These are phyloP conservation scores for Pseudoscleropodium purum DNA, from an alignment of 225 moss, liverwort and hornwort genomes.

Conservation along the genomic window DNA sequence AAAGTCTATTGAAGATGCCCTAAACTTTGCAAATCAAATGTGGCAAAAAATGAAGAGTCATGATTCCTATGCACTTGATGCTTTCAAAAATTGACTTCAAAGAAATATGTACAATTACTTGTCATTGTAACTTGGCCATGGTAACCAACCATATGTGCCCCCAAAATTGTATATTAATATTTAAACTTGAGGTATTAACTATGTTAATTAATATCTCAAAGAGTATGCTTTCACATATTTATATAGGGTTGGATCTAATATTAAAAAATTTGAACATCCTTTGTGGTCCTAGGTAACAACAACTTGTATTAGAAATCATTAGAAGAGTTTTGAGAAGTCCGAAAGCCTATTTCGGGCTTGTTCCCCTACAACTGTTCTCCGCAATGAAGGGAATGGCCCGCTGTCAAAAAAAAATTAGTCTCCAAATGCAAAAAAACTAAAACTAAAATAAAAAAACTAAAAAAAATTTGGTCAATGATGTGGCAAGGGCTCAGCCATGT, in stretches of 20 bases:
- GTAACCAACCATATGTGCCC: background rate
- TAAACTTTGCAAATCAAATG: background rate
- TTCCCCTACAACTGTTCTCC: too few relatives aligned
- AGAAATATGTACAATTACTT: background rate
- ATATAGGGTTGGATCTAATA: rapidly evolving
- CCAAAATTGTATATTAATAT: background rate
- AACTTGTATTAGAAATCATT: background rate
- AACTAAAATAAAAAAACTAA: too few relatives aligned
- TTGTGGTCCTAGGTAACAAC: background rate
- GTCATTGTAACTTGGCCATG: rapidly evolving
- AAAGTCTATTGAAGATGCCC: background rate
- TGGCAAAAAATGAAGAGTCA: rapidly evolving
- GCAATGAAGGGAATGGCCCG: too few relatives aligned
- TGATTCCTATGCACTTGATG: background rate
- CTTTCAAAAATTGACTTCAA: background rate
- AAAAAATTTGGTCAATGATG: too few relatives aligned
- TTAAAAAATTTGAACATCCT: background rate
- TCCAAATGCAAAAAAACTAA: too few relatives aligned
- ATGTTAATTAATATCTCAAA: background rate
- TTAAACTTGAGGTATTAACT: background rate
- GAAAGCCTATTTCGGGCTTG: too few relatives aligned
- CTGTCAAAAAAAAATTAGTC: too few relatives aligned
- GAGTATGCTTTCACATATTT: background rate
- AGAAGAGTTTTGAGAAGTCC: too few relatives aligned
- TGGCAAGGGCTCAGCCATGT: too few relatives aligned